Percentiles rank a stretch among this genome's conserved stretches.
phyloP scores from a whole-genome alignment of 2,329 filamentous ascomycete genomes.

The Phaeosphaeriaceae sp. region DNA sequence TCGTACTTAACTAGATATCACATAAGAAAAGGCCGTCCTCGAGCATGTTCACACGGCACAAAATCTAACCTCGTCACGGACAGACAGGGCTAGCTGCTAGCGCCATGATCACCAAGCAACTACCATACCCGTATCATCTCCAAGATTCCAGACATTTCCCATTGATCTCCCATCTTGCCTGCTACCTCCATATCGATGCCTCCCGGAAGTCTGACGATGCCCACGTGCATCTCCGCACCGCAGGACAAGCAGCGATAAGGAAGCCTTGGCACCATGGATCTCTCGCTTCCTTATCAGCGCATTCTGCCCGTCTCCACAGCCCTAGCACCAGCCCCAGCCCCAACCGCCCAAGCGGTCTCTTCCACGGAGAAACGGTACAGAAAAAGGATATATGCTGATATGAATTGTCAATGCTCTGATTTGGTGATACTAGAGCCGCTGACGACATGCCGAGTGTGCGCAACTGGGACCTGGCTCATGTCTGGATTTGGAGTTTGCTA shows the following conservation, averaged over 20 bases:
- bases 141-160: too few species aligned
- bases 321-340: background rate
- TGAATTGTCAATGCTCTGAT: conserved; percentile 24
- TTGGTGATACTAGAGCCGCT: conserved; percentile 16
- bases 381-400: conserved; percentile 10
- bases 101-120: too few species aligned
- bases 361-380: conserved; percentile 33
- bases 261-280: conserved; percentile 23
- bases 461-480: background rate
- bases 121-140: background rate
- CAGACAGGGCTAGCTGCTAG: too few species aligned
- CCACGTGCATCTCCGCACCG: conserved; percentile 21
- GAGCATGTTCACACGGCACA: too few species aligned
- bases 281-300: conserved; percentile 28
- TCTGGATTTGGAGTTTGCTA: background rate
- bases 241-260: conserved; percentile 9
- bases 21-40: too few species aligned
- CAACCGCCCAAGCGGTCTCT: too few species aligned
- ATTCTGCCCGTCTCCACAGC: conserved; percentile 4
- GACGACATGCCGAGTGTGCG: conserved; percentile 7
- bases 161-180: too few species aligned
- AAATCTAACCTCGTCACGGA: too few species aligned
- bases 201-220: conserved; percentile 1
- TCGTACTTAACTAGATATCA: too few species aligned
- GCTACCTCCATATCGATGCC: background rate